Evolutionary conservation across 352 stramenopile genomes (phyloP).

Genomic region (Phytophthora cactorum): DNA sequence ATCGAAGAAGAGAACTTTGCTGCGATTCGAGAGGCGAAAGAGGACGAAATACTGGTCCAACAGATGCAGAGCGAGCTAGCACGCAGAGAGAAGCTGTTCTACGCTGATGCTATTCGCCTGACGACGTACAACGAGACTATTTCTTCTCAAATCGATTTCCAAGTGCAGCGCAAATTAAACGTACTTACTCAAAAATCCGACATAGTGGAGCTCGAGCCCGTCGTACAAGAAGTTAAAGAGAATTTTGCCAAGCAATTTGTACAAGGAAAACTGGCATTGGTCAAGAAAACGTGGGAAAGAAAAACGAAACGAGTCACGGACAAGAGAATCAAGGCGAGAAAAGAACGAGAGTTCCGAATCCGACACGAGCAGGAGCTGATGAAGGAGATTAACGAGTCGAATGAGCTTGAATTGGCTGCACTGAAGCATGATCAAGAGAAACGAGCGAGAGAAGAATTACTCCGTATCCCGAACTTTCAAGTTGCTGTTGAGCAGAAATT

Average conservation of each 20-base stretch:
- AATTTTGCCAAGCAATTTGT: slow-evolving; percentile 65
- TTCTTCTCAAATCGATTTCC: slow-evolving; percentile 71
- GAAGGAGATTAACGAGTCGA: slow-evolving; percentile 42
- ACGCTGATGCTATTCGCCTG: slow-evolving; percentile 57
- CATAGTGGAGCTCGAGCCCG: slow-evolving; percentile 10
- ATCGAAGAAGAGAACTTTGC: slow-evolving; percentile 44
- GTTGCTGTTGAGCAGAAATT: slow-evolving; percentile 46
- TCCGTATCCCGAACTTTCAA: slow-evolving; percentile 71
- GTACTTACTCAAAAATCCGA: slow-evolving; percentile 26
- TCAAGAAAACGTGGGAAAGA: slow-evolving; percentile 76
- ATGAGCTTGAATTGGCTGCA: slow-evolving; percentile 36
- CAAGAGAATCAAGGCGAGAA: slow-evolving; percentile 49
- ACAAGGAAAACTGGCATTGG: slow-evolving; percentile 55
- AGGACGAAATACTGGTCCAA: slow-evolving; percentile 44
- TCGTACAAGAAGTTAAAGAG: slow-evolving; percentile 54
- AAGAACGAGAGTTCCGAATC: slow-evolving; percentile 58
- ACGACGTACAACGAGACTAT: slow-evolving; percentile 77
- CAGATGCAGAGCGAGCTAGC: slow-evolving; percentile 47
- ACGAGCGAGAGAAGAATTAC: slow-evolving; percentile 39
- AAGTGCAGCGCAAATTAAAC: slow-evolving; percentile 57
- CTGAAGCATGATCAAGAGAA: slow-evolving; percentile 44
- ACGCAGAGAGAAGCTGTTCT: slow-evolving; percentile 49
- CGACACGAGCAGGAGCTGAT: slow-evolving; percentile 55
- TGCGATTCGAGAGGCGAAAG: slow-evolving; percentile 31
- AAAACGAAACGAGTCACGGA: slow-evolving; percentile 60